phyloP scores from a whole-genome alignment of 768 basidiomycete species.

The Suillus alpinus region DNA sequence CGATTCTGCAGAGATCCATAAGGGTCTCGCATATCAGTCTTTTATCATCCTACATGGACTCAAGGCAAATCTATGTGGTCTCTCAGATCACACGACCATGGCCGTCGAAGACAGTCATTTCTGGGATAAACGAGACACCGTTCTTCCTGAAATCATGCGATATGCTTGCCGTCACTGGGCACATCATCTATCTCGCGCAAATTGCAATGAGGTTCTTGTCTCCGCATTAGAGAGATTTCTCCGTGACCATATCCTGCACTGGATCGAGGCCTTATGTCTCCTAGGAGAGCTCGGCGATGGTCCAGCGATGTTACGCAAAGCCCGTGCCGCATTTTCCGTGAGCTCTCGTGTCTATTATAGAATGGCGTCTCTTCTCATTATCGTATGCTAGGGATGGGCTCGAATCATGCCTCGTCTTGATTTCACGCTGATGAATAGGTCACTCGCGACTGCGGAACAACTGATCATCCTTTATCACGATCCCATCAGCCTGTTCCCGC shows the following conservation, averaged over 20 bases:
- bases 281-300: neutral
- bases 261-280: neutral
- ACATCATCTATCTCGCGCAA: neutral
- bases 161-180: neutral
- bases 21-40: neutral
- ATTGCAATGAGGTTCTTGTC: neutral
- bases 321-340: neutral
- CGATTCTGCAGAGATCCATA: neutral
- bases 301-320: neutral
- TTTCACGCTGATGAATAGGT: neutral
- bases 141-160: neutral
- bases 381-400: neutral
- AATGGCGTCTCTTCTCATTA: neutral
- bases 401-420: neutral
- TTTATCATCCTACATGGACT: neutral
- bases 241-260: neutral
- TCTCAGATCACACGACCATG: neutral
- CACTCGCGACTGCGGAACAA: neutral
- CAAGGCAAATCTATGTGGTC: neutral
- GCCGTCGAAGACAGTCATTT: neutral
- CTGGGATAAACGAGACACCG: neutral
- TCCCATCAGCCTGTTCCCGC: neutral
- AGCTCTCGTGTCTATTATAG: neutral
- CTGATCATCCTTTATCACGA: neutral
- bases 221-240: neutral